A percentile compares a stretch with the other conserved stretches of the same genome.
phyloP scores from a whole-genome alignment of 768 basidiomycete genomes.

The Ramaria rubella region DNA sequence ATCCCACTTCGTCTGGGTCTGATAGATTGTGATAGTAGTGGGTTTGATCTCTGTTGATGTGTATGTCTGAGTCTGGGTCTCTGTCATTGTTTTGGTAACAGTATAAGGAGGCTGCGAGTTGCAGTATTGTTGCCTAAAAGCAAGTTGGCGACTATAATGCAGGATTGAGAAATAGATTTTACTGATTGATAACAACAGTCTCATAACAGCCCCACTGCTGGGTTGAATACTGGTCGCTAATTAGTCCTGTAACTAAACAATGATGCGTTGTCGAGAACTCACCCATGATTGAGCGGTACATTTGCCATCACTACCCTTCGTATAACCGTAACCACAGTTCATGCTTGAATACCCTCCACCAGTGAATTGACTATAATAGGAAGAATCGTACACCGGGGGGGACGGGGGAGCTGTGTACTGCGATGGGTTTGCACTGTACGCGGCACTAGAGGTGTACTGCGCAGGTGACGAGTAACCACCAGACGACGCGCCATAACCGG shows the following conservation, averaged over 20 bases:
- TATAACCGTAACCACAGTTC: conserved; percentile 66
- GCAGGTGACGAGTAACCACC: conserved; percentile 8
- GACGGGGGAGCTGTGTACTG: conserved; percentile 30
- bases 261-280: conserved; percentile 14
- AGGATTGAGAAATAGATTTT: conserved; percentile 1
- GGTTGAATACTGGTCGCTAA: conserved; percentile 21
- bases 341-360: conserved; percentile 59
- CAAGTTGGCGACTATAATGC: conserved; percentile 6
- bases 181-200: conserved; percentile 51
- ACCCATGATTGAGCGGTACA: conserved; percentile 58
- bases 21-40: conserved; percentile 37
- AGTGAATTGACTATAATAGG: conserved; percentile 47
- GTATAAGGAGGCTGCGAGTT: conserved; percentile 11
- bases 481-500: conserved; percentile 5
- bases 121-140: conserved; percentile 4
- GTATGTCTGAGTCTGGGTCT: conserved; percentile 16
- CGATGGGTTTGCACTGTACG: conserved; percentile 19
- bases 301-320: conserved; percentile 47
- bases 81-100: conserved; percentile 28
- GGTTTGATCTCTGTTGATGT: conserved; percentile 32
- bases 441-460: conserved; percentile 3
- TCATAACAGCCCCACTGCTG: conserved; percentile 48
- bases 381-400: conserved; percentile 38
- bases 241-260: conserved; percentile 2
- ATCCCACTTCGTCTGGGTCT: conserved; percentile 30